Evolutionary conservation across 176 grass and related monocot species (phyloP).

Genomic region (Aechmea fasciata): DNA sequence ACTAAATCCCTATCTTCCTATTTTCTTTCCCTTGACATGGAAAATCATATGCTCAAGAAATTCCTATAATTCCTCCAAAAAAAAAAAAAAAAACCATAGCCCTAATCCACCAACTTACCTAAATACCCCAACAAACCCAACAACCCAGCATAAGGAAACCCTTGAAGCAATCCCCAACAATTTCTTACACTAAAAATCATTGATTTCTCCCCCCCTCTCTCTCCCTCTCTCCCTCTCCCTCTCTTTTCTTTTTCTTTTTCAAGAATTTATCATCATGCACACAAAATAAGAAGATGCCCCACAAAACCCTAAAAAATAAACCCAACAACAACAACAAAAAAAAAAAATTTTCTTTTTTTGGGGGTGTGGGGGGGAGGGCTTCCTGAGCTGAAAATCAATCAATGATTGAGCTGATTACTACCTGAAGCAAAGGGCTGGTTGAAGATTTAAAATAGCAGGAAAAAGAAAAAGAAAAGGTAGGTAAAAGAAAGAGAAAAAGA

Average conservation of each 20-base stretch:
- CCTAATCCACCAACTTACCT: neutral
- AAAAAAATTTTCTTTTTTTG: neutral
- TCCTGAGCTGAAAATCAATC: neutral
- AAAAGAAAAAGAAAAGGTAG: neutral
- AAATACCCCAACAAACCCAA: neutral
- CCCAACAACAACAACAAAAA: neutral
- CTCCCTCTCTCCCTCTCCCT: too few species aligned
- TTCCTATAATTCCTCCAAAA: neutral
- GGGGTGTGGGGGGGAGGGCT: too few species aligned
- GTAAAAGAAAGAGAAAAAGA: neutral
- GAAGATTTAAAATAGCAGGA: neutral
- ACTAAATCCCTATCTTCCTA: neutral
- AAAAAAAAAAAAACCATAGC: neutral
- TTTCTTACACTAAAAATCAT: too few species aligned
- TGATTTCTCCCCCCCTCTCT: too few species aligned
- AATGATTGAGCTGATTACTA: neutral
- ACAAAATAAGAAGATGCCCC: too few species aligned
- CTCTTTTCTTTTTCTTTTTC: too few species aligned
- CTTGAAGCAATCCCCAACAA: too few species aligned
- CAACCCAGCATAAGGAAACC: neutral
- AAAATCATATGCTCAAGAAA: too few species aligned
- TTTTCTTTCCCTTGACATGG: neutral
- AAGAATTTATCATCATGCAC: too few species aligned
- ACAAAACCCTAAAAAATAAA: too few species aligned
- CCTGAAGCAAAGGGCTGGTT: neutral